Conservation (phyloP, 129 eudicot genomes). For the Escallonia herrerae region DNA sequence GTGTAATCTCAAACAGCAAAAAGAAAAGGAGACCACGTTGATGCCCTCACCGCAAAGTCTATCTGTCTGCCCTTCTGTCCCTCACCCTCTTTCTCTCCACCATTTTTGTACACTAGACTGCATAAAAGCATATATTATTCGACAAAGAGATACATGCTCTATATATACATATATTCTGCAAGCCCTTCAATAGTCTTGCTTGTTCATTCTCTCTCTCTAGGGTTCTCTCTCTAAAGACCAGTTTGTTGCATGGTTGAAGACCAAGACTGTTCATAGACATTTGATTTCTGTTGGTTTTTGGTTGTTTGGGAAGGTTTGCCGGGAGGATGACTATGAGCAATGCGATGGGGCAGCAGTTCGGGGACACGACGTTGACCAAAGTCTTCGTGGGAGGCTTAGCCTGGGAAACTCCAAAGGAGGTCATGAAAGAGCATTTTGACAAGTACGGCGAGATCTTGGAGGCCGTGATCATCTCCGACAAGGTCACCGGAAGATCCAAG, state of each 20-base stretch:
- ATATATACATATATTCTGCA: not conserved
- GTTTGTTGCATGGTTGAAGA: not conserved
- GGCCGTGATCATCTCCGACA: constrained; percentile 42
- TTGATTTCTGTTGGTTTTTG: too few relatives aligned
- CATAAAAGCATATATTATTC: too few relatives aligned
- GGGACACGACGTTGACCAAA: constrained; percentile 35
- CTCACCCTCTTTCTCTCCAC: not conserved
- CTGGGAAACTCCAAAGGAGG: constrained; percentile 40
- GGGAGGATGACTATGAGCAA: constrained; percentile 12
- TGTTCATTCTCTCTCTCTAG: not conserved
- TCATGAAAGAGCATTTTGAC: constrained; percentile 26
- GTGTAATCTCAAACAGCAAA: not conserved
- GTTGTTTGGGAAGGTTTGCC: too few relatives aligned
- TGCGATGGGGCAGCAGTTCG: not conserved
- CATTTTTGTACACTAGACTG: not conserved
- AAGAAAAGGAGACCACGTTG: constrained; percentile 24
- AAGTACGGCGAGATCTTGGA: constrained; percentile 40
- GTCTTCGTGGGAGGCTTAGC: constrained; percentile 53
- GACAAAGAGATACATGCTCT: not conserved
- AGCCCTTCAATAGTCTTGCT: not conserved
- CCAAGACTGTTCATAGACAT: too few relatives aligned
- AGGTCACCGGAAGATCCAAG: constrained; percentile 37
- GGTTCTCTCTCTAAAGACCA: not conserved
- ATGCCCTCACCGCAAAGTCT: constrained; percentile 32
- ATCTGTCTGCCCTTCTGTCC: constrained; percentile 37